phyloP scores from a whole-genome alignment of 2,329 filamentous ascomycete genomes.

The Ophiostoma ips region DNA sequence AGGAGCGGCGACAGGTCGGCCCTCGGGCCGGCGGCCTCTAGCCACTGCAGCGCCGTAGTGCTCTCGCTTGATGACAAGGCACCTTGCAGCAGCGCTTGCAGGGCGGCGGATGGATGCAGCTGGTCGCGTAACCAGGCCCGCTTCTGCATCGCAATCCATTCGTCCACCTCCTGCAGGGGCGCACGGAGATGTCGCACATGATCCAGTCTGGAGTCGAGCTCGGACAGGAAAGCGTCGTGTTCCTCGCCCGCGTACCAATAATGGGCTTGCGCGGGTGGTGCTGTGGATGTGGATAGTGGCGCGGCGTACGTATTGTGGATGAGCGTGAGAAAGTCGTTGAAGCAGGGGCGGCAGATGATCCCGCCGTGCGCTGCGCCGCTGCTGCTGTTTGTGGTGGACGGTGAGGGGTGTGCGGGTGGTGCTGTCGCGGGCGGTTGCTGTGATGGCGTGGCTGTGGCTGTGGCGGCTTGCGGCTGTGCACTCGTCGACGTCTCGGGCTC shows the following conservation, averaged over 20 bases:
- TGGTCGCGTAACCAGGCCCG: conserved; percentile 30
- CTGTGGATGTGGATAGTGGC: not conserved
- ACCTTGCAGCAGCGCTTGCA: conserved; percentile 14
- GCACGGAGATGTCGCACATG: conserved; percentile 30
- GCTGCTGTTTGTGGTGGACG: not conserved
- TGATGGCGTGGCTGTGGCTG: not conserved
- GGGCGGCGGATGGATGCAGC: conserved; percentile 14
- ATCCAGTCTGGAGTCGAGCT: conserved; percentile 34
- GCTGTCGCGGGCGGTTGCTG: not conserved
- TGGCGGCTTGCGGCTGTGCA: conserved; percentile 10
- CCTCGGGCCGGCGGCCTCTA: too few relatives aligned
- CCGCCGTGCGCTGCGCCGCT: not conserved
- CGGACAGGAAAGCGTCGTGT: conserved; percentile 31
- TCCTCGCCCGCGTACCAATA: conserved; percentile 39
- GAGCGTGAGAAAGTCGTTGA: conserved; percentile 31
- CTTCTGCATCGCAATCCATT: conserved; percentile 36
- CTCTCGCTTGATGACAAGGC: too few relatives aligned
- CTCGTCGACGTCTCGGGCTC: not conserved
- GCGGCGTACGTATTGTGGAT: conserved; percentile 28
- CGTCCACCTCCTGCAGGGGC: conserved; percentile 33
- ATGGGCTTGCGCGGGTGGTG: conserved; percentile 16
- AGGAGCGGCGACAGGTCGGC: conserved; percentile 11
- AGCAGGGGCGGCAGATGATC: conserved; percentile 34
- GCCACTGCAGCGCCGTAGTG: too few relatives aligned
- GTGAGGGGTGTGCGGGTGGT: not conserved